Evolutionary conservation across 1,139 yeast species (phyloP), one percentile per base, ranked within the genome.

Genomic region (Hyphopichia pseudoburtonii): DNA sequence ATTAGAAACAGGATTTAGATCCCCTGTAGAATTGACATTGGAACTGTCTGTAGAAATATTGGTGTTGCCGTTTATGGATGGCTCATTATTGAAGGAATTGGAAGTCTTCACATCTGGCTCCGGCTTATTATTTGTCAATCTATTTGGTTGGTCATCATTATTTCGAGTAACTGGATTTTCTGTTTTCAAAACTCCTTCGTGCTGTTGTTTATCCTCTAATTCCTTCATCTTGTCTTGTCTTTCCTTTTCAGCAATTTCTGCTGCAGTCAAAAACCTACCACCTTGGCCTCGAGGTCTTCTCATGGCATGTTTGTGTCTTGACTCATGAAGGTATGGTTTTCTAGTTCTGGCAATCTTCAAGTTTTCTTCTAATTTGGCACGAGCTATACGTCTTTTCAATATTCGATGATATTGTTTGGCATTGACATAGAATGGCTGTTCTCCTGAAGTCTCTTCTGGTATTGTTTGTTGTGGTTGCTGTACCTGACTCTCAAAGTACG

Each of bases 221-320:
- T 70, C 70, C 48, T 66, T 64, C 51, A 70, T 62, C 46, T 72
- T 71, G 38, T 81, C 82, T 42, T 72, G 62, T 39, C 80, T 64
- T 36, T 84, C 94, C 54, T 80, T 75, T 62, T 89, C 94, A 18
- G 95, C 96, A 42, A 92, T 90, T 57, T 94, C 98, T 4, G 96
- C 95, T 5, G 97, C 97, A 1, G 98, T 92, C 46, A 94, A 66
- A 52, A 94, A 94, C 43, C 98, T 71, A 3, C 99, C 99, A 22
- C 98, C 98, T 63, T 92, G 97, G 21, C 99, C 99, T 52, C 99
- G 78, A 12, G 98, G 98, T 60, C 99, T 78, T 57, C 98, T 77
- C 98, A 94, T 92, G 16, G 99, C 99, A 61, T 94, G 99, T 60
- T 92, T 92, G 62, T 94, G 99, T 52, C 99, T 78, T 14, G 97